Conservation (phyloP, 768 basidiomycete genomes). For the Mycena chlorophos region DNA sequence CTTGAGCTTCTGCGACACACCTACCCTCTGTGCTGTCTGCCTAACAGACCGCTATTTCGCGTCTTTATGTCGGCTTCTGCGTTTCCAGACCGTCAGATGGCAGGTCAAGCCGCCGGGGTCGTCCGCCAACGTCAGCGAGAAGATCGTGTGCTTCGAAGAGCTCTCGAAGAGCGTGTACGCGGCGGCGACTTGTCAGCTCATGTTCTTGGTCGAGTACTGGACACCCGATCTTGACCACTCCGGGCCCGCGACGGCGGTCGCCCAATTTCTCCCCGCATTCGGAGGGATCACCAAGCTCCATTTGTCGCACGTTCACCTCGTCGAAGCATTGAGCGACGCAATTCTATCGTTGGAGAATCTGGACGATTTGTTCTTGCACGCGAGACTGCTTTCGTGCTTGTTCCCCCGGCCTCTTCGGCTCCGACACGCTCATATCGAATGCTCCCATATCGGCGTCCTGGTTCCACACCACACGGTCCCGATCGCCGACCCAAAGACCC, state of each 20-base stretch:
- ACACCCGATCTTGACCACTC: too few species aligned
- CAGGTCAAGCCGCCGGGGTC: background rate
- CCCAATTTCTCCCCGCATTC: background rate
- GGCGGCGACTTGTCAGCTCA: background rate
- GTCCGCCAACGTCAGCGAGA: background rate
- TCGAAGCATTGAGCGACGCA: background rate
- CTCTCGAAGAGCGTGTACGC: background rate
- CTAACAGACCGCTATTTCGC: background rate
- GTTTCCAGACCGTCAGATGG: background rate
- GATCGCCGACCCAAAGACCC: background rate
- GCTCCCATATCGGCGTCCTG: too few species aligned
- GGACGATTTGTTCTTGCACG: background rate
- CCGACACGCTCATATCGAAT: background rate
- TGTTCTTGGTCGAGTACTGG: background rate
- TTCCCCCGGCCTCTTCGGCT: too few species aligned
- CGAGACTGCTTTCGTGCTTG: too few species aligned
- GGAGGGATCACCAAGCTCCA: background rate
- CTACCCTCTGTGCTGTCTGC: background rate
- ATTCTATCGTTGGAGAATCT: background rate
- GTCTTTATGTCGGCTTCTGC: background rate
- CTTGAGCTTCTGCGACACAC: background rate
- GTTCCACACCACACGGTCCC: too few species aligned
- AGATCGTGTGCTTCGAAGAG: background rate
- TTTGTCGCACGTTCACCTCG: background rate
- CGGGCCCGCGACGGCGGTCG: background rate